A percentile compares a stretch with the other conserved stretches of the same genome.
Conservation (phyloP, 345 rosid species). For the Aquilaria yunnanensis region DNA sequence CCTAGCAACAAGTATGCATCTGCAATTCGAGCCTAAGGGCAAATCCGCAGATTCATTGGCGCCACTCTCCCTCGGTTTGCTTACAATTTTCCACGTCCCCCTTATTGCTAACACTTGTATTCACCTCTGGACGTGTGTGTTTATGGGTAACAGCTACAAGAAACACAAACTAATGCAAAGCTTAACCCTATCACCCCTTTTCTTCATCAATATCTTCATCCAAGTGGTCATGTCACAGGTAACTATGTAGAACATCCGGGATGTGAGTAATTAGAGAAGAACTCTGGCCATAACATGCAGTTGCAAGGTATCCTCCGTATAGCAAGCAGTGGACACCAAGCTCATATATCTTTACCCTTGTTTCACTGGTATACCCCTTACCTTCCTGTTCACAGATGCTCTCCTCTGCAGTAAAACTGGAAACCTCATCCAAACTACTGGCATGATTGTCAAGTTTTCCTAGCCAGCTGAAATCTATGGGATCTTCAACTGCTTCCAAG, state of each 20-base stretch:
- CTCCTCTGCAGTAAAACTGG: not conserved
- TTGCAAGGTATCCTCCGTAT: constrained; percentile 38
- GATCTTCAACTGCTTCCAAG: constrained; percentile 37
- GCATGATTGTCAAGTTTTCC: not conserved
- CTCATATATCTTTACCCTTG: constrained; percentile 21
- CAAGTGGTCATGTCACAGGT: not conserved
- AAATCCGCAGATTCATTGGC: too few relatives aligned
- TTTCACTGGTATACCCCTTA: constrained; percentile 14
- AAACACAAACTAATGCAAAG: not conserved
- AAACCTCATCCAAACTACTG: constrained; percentile 4
- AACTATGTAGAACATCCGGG: constrained; percentile 1
- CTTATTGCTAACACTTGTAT: too few relatives aligned
- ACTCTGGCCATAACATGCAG: constrained; percentile 39
- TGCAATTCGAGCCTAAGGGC: too few relatives aligned
- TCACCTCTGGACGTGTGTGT: too few relatives aligned
- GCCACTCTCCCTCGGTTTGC: too few relatives aligned
- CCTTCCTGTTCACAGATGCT: constrained; percentile 9
- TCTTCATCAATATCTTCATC: not conserved
- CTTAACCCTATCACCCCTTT: not conserved
- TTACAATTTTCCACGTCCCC: too few relatives aligned
- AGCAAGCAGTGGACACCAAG: constrained; percentile 65
- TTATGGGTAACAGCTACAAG: too few relatives aligned
- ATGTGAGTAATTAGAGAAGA: constrained; percentile 13
- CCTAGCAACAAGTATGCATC: too few relatives aligned
- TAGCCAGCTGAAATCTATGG: constrained; percentile 37